Evolutionary conservation across 2,329 filamentous ascomycete genomes (phyloP), one percentile per base, ranked within the genome.

Genomic region (Trichoderma arundinaceum): DNA sequence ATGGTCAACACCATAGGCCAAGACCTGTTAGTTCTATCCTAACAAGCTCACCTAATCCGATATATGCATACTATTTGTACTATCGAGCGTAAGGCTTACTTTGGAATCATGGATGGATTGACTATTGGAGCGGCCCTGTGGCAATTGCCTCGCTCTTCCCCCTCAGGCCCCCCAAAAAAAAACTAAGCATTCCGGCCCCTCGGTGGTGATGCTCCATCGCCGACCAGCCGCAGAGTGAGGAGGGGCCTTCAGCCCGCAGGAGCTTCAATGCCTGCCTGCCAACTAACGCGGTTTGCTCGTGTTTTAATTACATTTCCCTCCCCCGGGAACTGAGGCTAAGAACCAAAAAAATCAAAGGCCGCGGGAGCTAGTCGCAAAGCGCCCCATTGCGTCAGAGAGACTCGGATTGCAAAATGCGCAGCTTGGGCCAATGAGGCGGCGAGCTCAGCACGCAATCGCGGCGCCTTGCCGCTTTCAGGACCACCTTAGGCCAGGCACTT

Each of bases 301-400:
- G 2, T 28, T 28, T 28, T 28, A 28, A 28, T 28, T 28, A 28
- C 22, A 28, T 28, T 28, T 28, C 22, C 22, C 22, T 28, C 2
- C 22, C 22, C 22, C 22, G 22, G 22, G 4, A n/a, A 22, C 48
- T 33, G 33, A 28, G n/a, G 41, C 19, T 8, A 41, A 49, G 33
- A 60, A 32, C n/a, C 28, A 41, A 35, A 28, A 39, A 19, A 7
- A 17, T 44, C 1, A 32, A 22, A 38, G 15, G 28, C 56, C 56
- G 33, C 57, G 64, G 64, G 65, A 64, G 46, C 61, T 67, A 67
- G 48, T 53, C 48, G 61, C 53, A 48, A 65, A 60, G 46, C 44
- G 63, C 43, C 48, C 53, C 54, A 74, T 74, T 72, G 73, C 73
- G 73, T 74, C 73, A 74, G 70, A 66, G 65, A 69, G 66, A 67